phyloP scores from a whole-genome alignment of 257 asterid genomes.

The Buddleja alternifolia region DNA sequence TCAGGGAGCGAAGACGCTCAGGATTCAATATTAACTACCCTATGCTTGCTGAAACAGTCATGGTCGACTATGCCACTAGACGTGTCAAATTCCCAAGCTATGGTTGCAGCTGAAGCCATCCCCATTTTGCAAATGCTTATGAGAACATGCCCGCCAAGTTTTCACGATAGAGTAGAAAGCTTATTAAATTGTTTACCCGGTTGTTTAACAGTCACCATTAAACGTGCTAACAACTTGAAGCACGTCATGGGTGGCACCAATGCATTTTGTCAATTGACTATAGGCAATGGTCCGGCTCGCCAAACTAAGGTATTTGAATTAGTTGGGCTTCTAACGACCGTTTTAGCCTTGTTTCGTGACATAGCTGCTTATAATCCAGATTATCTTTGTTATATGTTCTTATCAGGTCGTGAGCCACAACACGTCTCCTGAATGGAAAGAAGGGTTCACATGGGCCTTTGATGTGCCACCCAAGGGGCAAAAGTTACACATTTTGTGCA shows the following conservation, averaged over 20 bases:
- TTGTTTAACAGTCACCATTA: constrained; percentile 74
- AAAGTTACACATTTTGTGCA: constrained; percentile 69
- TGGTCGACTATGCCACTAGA: constrained; percentile 82
- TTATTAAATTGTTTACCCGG: constrained; percentile 84
- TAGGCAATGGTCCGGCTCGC: constrained; percentile 79
- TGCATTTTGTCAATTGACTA: constrained; percentile 67
- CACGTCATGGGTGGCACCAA: constrained; percentile 72
- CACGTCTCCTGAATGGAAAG: constrained; percentile 82
- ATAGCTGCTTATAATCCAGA: constrained; percentile 4
- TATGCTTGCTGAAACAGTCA: constrained; percentile 79
- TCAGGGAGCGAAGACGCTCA: constrained; percentile 75
- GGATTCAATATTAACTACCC: constrained; percentile 59
- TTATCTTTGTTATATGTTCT: constrained; percentile 7
- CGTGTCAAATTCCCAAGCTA: constrained; percentile 75
- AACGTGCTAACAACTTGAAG: constrained; percentile 74
- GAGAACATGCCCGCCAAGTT: constrained; percentile 64
- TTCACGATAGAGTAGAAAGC: constrained; percentile 71
- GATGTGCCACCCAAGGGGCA: constrained; percentile 95
- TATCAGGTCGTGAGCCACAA: constrained; percentile 67
- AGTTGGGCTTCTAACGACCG: background rate
- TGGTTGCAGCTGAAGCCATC: constrained; percentile 83
- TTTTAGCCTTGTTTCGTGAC: background rate
- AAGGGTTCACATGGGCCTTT: constrained; percentile 87
- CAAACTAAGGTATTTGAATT: constrained; percentile 68
- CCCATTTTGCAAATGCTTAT: constrained; percentile 72